Base-by-base conservation (phyloP, 768 basidiomycete genomes). In the Rhizopogon salebrosus region DNA sequence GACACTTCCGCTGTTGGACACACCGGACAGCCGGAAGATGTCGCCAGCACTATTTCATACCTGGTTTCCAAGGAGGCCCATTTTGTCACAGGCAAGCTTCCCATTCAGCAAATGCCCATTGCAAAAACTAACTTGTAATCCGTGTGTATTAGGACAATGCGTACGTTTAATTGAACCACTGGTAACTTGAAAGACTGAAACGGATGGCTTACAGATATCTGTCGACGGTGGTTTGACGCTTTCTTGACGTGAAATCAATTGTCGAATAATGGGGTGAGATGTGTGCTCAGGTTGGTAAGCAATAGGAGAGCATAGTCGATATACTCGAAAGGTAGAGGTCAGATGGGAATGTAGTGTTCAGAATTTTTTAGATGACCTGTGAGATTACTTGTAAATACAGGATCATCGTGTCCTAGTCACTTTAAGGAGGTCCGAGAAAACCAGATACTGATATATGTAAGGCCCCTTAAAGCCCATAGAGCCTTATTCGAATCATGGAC, bases 31-130 rank as follows among this genome's bases (percentile, higher is more conserved):
- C 64, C 70, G 3, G 66, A 71, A 34, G 71, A 71, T 37, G 49
- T 72, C 8, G 71, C 73, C n/a, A 59, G 60, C 9, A n/a, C 68
- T 5, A 70, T 73, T 0, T 72, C 71, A 6, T 74, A 64, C 49
- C 61, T 75, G 14, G 70, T 63, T 5, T 72, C 70, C 7, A 64
- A 70, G 20, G 69, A 65, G 18, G 63, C 72, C 5, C 61, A 66
- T 14, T 70, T 70, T 50, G 61, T 74, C 11, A 74, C 71, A 7
- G 72, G 72, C 56, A 36, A 55, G 63, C 27, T 35, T 49, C 36
- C 43, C 31, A 11, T 13, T 11, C 31, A 31, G 31, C 8, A 31
- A 31, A 11, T 31, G 31, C 10, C 31, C 31, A 31, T 10, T 10
- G 31, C 31, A 10, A 31, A 10, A 31, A 29, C 52, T 59, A 34